phyloP scores from a whole-genome alignment of 2,329 filamentous ascomycete species.

The Colletotrichum cordylinicola region DNA sequence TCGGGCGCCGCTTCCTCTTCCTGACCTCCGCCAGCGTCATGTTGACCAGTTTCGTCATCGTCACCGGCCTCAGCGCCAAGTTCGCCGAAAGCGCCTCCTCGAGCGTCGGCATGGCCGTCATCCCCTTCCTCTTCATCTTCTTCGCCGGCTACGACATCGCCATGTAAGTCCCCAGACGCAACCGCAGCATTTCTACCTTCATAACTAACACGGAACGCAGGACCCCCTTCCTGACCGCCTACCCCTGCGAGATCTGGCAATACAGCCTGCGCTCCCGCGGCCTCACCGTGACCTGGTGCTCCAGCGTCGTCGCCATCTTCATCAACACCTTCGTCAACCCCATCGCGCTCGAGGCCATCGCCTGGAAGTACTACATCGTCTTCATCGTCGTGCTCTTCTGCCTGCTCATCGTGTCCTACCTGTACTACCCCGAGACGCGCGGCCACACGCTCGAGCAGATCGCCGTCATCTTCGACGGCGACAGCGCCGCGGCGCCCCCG shows the following conservation, averaged over 20 bases:
- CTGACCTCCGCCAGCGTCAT: constrained; percentile 13
- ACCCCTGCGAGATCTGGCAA: constrained; percentile 19
- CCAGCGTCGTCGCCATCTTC: constrained; percentile 8
- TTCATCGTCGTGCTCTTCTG: constrained; percentile 39
- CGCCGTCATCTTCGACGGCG: constrained; percentile 17
- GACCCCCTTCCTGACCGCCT: constrained; percentile 10
- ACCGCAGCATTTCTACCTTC: background rate
- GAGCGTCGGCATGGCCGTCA: constrained; percentile 31
- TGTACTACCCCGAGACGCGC: constrained; percentile 14
- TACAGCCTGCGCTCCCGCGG: constrained; percentile 8
- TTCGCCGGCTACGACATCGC: constrained; percentile 32
- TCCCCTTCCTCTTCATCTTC: constrained; percentile 45
- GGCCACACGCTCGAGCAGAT: constrained; percentile 21
- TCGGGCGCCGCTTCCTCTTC: constrained; percentile 18
- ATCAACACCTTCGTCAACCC: constrained; percentile 45
- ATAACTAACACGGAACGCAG: background rate
- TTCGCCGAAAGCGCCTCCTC: constrained; percentile 26
- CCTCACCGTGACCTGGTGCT: constrained; percentile 12
- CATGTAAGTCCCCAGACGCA: background rate
- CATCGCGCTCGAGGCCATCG: constrained; percentile 44
- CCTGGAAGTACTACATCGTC: constrained; percentile 51
- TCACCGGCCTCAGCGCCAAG: constrained; percentile 13
- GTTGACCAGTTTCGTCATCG: constrained; percentile 12
- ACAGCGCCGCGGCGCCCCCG: background rate
- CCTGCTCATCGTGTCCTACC: constrained; percentile 4